Percentiles rank a stretch among this genome's conserved stretches.
These are phyloP conservation scores for Trametes cingulata DNA, from an alignment of 768 basidiomycete genomes.

Conservation along the genomic window DNA sequence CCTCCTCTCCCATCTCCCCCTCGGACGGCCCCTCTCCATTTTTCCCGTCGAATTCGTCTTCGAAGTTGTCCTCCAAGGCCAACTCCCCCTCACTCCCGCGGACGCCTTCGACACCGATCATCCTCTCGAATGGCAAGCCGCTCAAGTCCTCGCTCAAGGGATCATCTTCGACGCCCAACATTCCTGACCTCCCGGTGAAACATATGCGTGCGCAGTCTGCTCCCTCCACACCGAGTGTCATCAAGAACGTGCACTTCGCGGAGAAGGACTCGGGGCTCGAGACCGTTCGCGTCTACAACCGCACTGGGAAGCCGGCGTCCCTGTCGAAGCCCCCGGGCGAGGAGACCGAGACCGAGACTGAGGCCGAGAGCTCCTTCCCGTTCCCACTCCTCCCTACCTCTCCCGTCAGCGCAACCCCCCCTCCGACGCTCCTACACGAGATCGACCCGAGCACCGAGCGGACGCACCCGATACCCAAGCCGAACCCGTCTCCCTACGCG, in stretches of 20 bases:
- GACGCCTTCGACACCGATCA: slow-evolving; percentile 43
- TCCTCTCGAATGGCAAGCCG: slow-evolving; percentile 77
- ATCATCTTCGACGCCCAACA: slow-evolving; percentile 50
- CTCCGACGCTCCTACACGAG: slow-evolving; percentile 26
- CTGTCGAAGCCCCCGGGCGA: slow-evolving; percentile 51
- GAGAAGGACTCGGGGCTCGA: slow-evolving; percentile 59
- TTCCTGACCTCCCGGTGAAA: slow-evolving; percentile 41
- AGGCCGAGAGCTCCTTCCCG: slow-evolving; percentile 33
- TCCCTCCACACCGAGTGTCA: slow-evolving; percentile 58
- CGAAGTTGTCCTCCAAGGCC: slow-evolving; percentile 13
- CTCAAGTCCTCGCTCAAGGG: slow-evolving; percentile 85
- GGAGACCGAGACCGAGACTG: slow-evolving; percentile 45
- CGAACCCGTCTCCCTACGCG: slow-evolving; percentile 31
- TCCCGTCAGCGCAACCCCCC: slow-evolving; percentile 12
- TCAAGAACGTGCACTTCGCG: slow-evolving; percentile 88
- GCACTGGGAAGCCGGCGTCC: slow-evolving; percentile 69
- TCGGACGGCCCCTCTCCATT: slow-evolving; percentile 24
- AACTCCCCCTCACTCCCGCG: slow-evolving; percentile 26
- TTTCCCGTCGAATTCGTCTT: slow-evolving; percentile 25
- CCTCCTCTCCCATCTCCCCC: slow-evolving; percentile 33
- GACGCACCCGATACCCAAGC: slow-evolving; percentile 39
- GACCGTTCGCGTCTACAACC: slow-evolving; percentile 61
- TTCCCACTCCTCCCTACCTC: slow-evolving; percentile 25
- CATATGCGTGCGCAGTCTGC: slow-evolving; percentile 50
- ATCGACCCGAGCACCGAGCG: slow-evolving; percentile 39